Conservation (phyloP, 257 asterid species). For the Fraxinus quadrangulata region DNA sequence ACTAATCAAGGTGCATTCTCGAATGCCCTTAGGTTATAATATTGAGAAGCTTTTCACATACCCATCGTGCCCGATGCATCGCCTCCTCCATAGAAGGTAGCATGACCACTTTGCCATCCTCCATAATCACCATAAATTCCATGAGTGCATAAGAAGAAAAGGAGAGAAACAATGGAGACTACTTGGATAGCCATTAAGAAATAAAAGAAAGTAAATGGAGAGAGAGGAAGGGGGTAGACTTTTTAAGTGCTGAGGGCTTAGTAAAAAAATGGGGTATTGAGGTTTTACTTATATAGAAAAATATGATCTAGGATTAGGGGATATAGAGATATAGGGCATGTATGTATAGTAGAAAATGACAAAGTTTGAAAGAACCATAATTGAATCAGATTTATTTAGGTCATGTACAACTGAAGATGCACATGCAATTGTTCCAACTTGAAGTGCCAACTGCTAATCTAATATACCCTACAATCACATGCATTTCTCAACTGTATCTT, state of each 20-base stretch:
- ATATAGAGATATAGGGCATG: not conserved
- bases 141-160: constrained; percentile 22
- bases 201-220: not conserved
- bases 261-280: constrained; percentile 27
- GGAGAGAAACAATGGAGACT: constrained; percentile 14
- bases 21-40: not conserved
- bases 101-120: constrained; percentile 52
- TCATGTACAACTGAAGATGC: constrained; percentile 36
- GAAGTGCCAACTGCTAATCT: constrained; percentile 47
- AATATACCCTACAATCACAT: constrained; percentile 62
- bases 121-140: constrained; percentile 37
- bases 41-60: constrained; percentile 5
- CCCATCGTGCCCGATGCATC: constrained; percentile 64
- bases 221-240: not conserved
- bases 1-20: no score
- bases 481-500: constrained; percentile 39
- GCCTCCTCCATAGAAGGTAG: constrained; percentile 57
- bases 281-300: constrained; percentile 45
- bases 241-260: constrained; percentile 15
- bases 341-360: constrained; percentile 46
- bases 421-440: constrained; percentile 59
- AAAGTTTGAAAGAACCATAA: constrained; percentile 38
- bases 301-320: not conserved
- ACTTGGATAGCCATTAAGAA: constrained; percentile 33
- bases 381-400: constrained; percentile 15